Evolutionary conservation across 2,329 filamentous ascomycete genomes (phyloP).

Genomic region (Penicillium sclerotigenum): DNA sequence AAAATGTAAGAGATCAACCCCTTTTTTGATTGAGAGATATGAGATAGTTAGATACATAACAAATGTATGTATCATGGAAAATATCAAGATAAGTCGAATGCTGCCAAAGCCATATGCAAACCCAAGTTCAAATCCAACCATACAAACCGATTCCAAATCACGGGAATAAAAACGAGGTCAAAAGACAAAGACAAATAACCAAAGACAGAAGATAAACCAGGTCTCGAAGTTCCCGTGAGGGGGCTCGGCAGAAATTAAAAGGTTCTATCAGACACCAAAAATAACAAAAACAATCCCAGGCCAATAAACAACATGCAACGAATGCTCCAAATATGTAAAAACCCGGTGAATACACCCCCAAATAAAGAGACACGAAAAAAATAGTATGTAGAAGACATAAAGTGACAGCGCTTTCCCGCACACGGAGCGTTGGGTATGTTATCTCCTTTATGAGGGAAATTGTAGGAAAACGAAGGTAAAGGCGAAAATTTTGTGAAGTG

Average conservation of each 20-base stretch:
- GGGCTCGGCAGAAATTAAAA: slow-evolving; percentile 23
- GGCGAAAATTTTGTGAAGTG: slow-evolving; percentile 14
- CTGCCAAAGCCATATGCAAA: slow-evolving; percentile 27
- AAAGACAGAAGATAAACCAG: slow-evolving; percentile 12
- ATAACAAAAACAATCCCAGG: slow-evolving; percentile 18
- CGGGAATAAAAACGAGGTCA: slow-evolving; percentile 5
- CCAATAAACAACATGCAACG: slow-evolving; percentile 26
- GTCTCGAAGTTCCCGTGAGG: slow-evolving; percentile 6
- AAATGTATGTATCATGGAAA: not conserved
- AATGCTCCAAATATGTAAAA: slow-evolving; percentile 27
- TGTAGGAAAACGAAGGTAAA: slow-evolving; percentile 4
- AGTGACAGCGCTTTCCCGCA: slow-evolving; percentile 19
- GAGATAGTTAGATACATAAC: slow-evolving; percentile 1
- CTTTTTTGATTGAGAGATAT: slow-evolving; percentile 7
- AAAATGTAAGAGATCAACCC: not conserved
- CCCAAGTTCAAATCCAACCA: slow-evolving; percentile 22
- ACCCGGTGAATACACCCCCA: slow-evolving; percentile 18
- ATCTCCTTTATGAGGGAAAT: slow-evolving; percentile 1
- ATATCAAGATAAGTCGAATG: slow-evolving; percentile 18
- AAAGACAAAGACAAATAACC: slow-evolving; percentile 9
- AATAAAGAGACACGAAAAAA: slow-evolving; percentile 23
- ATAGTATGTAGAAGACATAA: slow-evolving; percentile 21
- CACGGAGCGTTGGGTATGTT: slow-evolving; percentile 12
- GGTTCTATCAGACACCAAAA: slow-evolving; percentile 24
- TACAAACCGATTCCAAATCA: slow-evolving; percentile 12